These are phyloP conservation scores for Candida maris DNA, from an alignment of 805 yeast species.

Conservation along the genomic window DNA sequence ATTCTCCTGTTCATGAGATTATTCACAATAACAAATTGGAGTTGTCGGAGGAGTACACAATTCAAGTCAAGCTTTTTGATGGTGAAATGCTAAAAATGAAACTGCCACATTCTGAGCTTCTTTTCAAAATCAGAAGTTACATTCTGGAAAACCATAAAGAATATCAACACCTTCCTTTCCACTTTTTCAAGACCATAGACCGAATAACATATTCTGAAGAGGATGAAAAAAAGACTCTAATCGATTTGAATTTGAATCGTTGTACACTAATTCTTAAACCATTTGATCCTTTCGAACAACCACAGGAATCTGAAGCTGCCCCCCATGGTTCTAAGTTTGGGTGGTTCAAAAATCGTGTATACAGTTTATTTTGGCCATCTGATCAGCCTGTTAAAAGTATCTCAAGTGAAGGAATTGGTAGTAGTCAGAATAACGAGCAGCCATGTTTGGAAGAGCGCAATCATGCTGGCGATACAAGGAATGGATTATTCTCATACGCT, in stretches of 20 bases:
- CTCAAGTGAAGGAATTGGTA: neutral
- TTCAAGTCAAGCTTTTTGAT: constrained; percentile 57
- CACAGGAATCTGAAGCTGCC: constrained; percentile 10
- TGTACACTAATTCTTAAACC: constrained; percentile 76
- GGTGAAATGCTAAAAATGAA: constrained; percentile 54
- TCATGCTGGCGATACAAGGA: neutral
- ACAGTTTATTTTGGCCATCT: constrained; percentile 9
- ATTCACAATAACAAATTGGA: constrained; percentile 19
- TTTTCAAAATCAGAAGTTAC: constrained; percentile 60
- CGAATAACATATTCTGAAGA: constrained; percentile 58
- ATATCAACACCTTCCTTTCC: constrained; percentile 47
- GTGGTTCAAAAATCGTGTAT: constrained; percentile 26
- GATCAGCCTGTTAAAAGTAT: neutral
- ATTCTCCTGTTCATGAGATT: constrained; percentile 19
- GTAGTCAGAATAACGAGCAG: neutral
- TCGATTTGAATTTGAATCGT: constrained; percentile 55
- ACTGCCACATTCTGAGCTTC: constrained; percentile 43
- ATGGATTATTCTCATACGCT: neutral
- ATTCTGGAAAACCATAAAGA: constrained; percentile 45
- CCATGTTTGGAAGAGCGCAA: neutral
- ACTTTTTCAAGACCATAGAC: constrained; percentile 53
- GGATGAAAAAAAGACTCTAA: constrained; percentile 55
- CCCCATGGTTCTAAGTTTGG: constrained; percentile 14
- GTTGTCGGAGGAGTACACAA: constrained; percentile 41
- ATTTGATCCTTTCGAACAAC: constrained; percentile 25